phyloP scores from a whole-genome alignment of 2,329 filamentous ascomycete genomes.

The Diaporthe velutina region DNA sequence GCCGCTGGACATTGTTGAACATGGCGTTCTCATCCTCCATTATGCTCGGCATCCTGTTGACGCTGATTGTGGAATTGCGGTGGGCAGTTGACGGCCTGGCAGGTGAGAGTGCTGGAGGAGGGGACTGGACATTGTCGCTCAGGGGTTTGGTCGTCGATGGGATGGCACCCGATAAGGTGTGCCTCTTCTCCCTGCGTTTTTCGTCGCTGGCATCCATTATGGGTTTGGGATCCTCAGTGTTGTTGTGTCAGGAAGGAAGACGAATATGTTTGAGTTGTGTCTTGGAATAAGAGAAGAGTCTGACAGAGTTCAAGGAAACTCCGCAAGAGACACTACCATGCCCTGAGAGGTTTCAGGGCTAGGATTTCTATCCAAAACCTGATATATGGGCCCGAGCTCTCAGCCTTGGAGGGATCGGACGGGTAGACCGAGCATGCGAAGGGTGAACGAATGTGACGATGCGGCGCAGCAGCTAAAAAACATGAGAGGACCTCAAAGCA shows the following conservation, averaged over 20 bases:
- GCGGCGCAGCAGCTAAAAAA: background rate
- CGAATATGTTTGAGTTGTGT: background rate
- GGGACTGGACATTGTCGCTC: slow-evolving; percentile 27
- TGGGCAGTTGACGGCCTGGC: background rate
- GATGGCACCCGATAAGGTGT: background rate
- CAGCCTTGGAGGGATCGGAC: slow-evolving; percentile 2
- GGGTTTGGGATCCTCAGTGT: background rate
- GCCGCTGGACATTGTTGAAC: slow-evolving; percentile 19
- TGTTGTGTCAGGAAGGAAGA: background rate
- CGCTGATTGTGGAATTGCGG: slow-evolving; percentile 19
- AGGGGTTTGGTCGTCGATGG: background rate
- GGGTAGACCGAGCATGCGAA: slow-evolving; percentile 4
- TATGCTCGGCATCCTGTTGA: slow-evolving; percentile 36
- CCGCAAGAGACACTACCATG: background rate
- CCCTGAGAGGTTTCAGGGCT: slow-evolving; percentile 16
- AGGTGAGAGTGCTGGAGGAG: background rate
- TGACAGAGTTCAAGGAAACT: slow-evolving; percentile 3
- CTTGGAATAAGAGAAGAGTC: background rate
- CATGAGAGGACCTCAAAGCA: background rate
- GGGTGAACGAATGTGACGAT: slow-evolving; percentile 15
- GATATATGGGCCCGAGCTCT: slow-evolving; percentile 16
- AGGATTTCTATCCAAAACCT: slow-evolving; percentile 16
- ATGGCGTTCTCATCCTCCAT: slow-evolving; percentile 32
- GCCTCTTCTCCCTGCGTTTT: slow-evolving; percentile 16
- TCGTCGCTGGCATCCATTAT: slow-evolving; percentile 1